Conservation (phyloP, 1,284 basidiomycete species). For the Malassezia brasiliensis region DNA sequence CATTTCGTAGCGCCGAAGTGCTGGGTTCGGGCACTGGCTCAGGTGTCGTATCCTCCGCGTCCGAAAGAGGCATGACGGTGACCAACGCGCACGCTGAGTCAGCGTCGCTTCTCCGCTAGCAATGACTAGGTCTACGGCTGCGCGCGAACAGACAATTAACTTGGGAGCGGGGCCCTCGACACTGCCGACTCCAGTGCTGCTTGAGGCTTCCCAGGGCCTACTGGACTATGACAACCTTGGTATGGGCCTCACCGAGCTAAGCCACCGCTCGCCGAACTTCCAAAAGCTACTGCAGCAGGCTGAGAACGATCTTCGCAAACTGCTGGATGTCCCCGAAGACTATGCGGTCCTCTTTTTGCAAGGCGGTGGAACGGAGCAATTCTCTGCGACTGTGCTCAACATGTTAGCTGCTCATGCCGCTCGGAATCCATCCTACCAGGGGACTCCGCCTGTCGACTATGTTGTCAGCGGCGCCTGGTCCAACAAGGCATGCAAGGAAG, state of each 20-base stretch:
- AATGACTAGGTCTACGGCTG: not conserved
- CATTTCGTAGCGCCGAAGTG: constrained; percentile 1
- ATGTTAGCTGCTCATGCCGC: constrained; percentile 38
- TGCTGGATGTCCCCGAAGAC: constrained; percentile 34
- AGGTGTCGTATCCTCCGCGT: constrained; percentile 27
- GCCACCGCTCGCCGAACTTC: constrained; percentile 42
- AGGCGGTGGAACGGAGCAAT: constrained; percentile 47
- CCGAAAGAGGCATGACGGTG: constrained; percentile 1
- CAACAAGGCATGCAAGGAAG: constrained; percentile 41
- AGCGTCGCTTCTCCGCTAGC: not conserved
- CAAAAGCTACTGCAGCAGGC: constrained; percentile 37
- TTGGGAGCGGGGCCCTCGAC: constrained; percentile 44
- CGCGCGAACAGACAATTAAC: constrained; percentile 39
- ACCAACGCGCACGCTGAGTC: not conserved
- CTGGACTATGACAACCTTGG: constrained; percentile 40
- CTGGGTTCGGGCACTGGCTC: constrained; percentile 17
- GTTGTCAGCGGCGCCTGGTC: constrained; percentile 44
- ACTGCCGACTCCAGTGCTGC: constrained; percentile 40
- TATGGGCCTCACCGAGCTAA: constrained; percentile 46
- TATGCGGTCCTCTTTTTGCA: constrained; percentile 44
- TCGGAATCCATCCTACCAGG: constrained; percentile 31
- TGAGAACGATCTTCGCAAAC: constrained; percentile 35
- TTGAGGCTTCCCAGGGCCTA: constrained; percentile 40
- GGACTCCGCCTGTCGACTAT: constrained; percentile 42
- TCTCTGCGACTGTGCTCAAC: constrained; percentile 43